Evolutionary conservation across 164 flowering plant genomes (phyloP), one percentile per base, ranked within the genome.

Genomic region (Aristolochia fimbriata): DNA sequence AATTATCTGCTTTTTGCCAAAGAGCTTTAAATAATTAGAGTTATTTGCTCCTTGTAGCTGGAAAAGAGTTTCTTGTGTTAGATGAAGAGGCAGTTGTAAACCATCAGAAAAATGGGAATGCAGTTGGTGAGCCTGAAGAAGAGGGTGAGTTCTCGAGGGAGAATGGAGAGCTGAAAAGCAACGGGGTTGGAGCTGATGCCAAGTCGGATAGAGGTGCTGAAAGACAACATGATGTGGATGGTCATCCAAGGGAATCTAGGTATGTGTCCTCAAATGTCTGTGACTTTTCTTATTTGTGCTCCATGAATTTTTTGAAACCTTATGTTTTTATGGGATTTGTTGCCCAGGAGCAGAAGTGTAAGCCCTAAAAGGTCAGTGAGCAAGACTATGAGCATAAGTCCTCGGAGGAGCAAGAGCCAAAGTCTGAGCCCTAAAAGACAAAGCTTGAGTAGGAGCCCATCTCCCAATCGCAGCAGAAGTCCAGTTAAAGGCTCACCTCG

Each of bases 331-430:
- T 30, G 9, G 16, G 74, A 69, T 68, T 74, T 78, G 77, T 73
- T 78, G 74, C 73, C 77, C 90, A 85, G 90, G 90, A 92, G 97
- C 77, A 75, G 76, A 57, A 92, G 96, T 76, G 49, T 67, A 63
- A 87, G 86, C 76, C 97, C 96, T 58, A 83, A 74, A 67, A 81
- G 79, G 78, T 55, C 78, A 50, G 57, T 71, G 73, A 84, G 86
- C 73, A 84, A 79, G 80, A 88, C 93, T 74, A 81, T 83, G 88
- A 87, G 90, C 80, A 78, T 81, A 63, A 83, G 92, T 68, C 88
- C 97, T 43, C 67, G 77, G 70, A 83, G 80, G 76, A 83, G 86
- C 83, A 81, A 64, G 71, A 87, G 90, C 74, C 86, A 76, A 3
- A 75, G 75, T 51, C 61, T 57, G 47, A 77, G 81, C 65, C 83